These are phyloP conservation scores for Boletus edulis DNA, from an alignment of 768 basidiomycete genomes.

Conservation along the genomic window DNA sequence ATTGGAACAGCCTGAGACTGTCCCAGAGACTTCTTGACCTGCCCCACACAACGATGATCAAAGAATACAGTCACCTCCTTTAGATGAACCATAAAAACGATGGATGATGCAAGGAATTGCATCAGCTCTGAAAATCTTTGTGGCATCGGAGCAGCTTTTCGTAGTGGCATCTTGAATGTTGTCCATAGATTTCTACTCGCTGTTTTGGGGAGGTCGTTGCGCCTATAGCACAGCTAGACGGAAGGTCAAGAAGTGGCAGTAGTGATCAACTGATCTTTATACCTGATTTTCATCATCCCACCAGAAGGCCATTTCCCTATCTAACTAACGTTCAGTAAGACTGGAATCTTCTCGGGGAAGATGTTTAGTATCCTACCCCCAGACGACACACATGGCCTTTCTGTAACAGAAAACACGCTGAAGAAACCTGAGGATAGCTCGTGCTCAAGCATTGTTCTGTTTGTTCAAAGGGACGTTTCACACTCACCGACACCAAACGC, in stretches of 20 bases:
- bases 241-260: neutral
- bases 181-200: conserved; percentile 55
- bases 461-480: neutral
- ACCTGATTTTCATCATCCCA: neutral
- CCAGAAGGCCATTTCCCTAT: neutral
- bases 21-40: conserved; percentile 55
- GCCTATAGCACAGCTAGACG: neutral
- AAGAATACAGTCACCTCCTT: conserved; percentile 70
- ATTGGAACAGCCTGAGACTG: conserved; percentile 35
- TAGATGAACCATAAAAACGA: conserved; percentile 87
- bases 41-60: conserved; percentile 65
- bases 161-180: conserved; percentile 78
- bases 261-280: neutral
- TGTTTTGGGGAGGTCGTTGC: neutral
- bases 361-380: neutral
- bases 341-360: neutral
- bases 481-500: conserved; percentile 1
- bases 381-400: neutral
- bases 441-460: neutral
- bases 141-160: conserved; percentile 74
- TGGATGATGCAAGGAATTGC: conserved; percentile 84
- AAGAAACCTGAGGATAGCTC: conserved; percentile 51
- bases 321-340: neutral
- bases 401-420: conserved; percentile 74
- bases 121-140: conserved; percentile 72